These are phyloP conservation scores for Echinosphaeria canescens DNA, from an alignment of 2,329 filamentous ascomycete genomes.

Conservation along the genomic window DNA sequence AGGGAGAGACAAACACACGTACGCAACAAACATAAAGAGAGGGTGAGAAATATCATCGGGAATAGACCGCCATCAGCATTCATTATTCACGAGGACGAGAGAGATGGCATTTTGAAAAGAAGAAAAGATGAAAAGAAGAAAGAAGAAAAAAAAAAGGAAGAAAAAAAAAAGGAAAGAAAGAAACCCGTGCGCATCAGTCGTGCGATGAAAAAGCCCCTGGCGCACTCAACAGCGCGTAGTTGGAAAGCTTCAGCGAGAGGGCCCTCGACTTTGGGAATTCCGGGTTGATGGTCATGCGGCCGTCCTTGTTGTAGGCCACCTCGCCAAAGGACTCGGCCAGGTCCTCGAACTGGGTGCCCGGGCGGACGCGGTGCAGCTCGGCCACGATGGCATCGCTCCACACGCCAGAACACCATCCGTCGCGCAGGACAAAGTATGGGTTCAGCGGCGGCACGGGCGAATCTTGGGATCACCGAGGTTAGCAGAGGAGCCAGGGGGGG, in stretches of 20 bases:
- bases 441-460: constrained; percentile 49
- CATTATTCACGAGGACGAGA: too few relatives aligned
- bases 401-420: constrained; percentile 41
- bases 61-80: too few relatives aligned
- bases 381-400: constrained; percentile 50
- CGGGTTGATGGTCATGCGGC: constrained; percentile 30
- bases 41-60: too few relatives aligned
- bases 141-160: too few relatives aligned
- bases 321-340: constrained; percentile 42
- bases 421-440: constrained; percentile 45
- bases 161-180: too few relatives aligned
- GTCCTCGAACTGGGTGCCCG: constrained; percentile 34
- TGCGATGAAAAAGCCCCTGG: constrained; percentile 12
- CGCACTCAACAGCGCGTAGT: constrained; percentile 27
- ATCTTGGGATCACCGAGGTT: too few relatives aligned
- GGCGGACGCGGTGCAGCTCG: constrained; percentile 34
- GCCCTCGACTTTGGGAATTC: constrained; percentile 29
- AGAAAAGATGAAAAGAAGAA: constrained; percentile 1
- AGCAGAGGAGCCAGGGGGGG: too few relatives aligned
- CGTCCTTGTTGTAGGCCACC: constrained; percentile 34
- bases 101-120: too few relatives aligned
- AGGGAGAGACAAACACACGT: too few relatives aligned
- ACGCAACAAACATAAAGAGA: too few relatives aligned
- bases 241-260: constrained; percentile 31
- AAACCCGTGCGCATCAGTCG: background rate